Percentiles rank a stretch among this genome's conserved stretches.
Conservation (phyloP, 768 basidiomycete genomes). For the Candolleomyces eurysporus region DNA sequence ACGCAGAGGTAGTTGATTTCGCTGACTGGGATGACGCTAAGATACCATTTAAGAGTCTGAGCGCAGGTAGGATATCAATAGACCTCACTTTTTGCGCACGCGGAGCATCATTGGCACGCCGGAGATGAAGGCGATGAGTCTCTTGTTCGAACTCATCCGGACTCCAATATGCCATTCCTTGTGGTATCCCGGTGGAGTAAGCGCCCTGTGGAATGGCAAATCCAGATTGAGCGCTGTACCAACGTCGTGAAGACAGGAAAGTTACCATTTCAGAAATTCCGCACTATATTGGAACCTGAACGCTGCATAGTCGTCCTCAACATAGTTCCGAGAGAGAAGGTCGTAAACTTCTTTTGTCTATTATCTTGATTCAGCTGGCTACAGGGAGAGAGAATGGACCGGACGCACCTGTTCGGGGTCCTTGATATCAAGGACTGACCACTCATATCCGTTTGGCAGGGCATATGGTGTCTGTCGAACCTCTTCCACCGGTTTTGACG, state of each 20-base stretch:
- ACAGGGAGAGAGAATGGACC: background rate
- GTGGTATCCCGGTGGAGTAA: slow-evolving; percentile 90
- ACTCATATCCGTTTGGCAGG: slow-evolving; percentile 90
- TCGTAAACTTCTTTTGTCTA: slow-evolving; percentile 92
- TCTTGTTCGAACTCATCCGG: slow-evolving; percentile 84
- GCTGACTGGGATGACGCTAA: slow-evolving; percentile 65
- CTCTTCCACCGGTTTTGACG: slow-evolving; percentile 69
- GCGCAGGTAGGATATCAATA: background rate
- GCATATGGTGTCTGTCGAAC: slow-evolving; percentile 87
- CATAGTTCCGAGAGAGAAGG: slow-evolving; percentile 89
- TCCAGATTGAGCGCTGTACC: background rate
- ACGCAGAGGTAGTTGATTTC: slow-evolving; percentile 99
- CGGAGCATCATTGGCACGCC: slow-evolving; percentile 85
- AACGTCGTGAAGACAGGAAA: background rate
- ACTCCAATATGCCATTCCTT: slow-evolving; percentile 97
- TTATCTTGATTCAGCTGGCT: slow-evolving; percentile 4
- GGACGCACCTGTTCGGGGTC: slow-evolving; percentile 65
- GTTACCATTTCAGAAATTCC: slow-evolving; percentile 89
- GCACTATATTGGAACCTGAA: slow-evolving; percentile 96
- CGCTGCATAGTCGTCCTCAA: slow-evolving; percentile 94
- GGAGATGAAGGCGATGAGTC: slow-evolving; percentile 94
- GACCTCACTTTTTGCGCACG: slow-evolving; percentile 77
- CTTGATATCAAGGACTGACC: slow-evolving; percentile 79
- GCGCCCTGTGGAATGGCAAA: slow-evolving; percentile 59
- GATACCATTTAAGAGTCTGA: slow-evolving; percentile 1